These are phyloP conservation scores for Cylindrodendrum hubeiense DNA, from an alignment of 2,329 filamentous ascomycete species.

Conservation along the genomic window DNA sequence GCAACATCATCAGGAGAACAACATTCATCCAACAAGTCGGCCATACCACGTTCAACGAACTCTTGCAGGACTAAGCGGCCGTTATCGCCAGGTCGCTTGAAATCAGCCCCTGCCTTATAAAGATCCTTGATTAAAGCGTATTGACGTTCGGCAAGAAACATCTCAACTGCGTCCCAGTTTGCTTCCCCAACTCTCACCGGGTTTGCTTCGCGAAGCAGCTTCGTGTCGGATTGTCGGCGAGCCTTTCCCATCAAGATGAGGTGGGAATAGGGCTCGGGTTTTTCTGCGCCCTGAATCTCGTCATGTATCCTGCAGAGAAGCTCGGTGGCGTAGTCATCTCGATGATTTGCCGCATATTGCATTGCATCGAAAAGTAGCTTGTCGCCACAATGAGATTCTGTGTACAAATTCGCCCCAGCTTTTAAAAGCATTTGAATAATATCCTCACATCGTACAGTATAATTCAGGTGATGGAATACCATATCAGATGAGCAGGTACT, in stretches of 20 bases:
- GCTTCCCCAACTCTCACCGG: slow-evolving; percentile 4
- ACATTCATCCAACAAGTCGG: slow-evolving; percentile 29
- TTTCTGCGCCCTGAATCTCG: not conserved
- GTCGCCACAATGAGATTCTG: not conserved
- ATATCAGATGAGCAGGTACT: not conserved
- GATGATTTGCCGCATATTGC: slow-evolving; percentile 19
- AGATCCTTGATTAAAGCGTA: slow-evolving; percentile 25
- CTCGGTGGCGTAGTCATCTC: slow-evolving; percentile 24
- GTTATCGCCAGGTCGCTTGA: not conserved
- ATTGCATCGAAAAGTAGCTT: slow-evolving; percentile 25
- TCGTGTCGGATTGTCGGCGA: slow-evolving; percentile 26
- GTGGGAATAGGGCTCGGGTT: not conserved
- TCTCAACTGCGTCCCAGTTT: slow-evolving; percentile 18
- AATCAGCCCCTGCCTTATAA: slow-evolving; percentile 28
- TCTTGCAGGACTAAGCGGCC: slow-evolving; percentile 9
- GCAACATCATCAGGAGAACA: slow-evolving; percentile 19
- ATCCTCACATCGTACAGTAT: slow-evolving; percentile 25
- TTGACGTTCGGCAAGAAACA: slow-evolving; percentile 15
- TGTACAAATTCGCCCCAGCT: slow-evolving; percentile 18
- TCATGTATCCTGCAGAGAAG: slow-evolving; percentile 26
- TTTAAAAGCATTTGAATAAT: slow-evolving; percentile 25
- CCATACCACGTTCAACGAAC: slow-evolving; percentile 23
- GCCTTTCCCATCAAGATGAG: slow-evolving; percentile 16
- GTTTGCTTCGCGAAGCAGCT: slow-evolving; percentile 8
- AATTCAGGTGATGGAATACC: slow-evolving; percentile 3